phyloP scores from a whole-genome alignment of 257 asterid genomes.

The Eustoma russellianum region DNA sequence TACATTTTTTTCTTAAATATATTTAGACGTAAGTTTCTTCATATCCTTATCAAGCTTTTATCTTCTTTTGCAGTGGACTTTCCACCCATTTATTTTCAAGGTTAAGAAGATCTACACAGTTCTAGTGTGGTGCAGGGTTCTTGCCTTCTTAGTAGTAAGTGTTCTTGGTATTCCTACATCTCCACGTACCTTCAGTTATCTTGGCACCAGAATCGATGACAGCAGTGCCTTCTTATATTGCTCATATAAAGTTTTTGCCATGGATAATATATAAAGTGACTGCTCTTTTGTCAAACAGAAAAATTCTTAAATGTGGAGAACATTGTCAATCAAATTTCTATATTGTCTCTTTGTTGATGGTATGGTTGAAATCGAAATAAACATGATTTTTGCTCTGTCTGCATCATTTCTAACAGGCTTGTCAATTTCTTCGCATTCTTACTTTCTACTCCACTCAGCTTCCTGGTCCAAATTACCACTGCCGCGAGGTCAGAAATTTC shows the following conservation, averaged over 20 bases:
- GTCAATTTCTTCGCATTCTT: slow-evolving; percentile 76
- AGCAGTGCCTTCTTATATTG: too few relatives aligned
- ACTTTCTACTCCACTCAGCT: slow-evolving; percentile 96
- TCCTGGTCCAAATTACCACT: slow-evolving; percentile 96
- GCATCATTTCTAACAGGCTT: slow-evolving; percentile 42
- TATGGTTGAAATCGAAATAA: too few relatives aligned
- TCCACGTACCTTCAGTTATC: too few relatives aligned
- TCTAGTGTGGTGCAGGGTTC: slow-evolving; percentile 90
- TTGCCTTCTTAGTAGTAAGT: slow-evolving; percentile 93
- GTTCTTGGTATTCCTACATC: background rate
- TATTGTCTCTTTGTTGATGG: too few relatives aligned
- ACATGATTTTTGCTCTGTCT: background rate
- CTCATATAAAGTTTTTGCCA: slow-evolving; percentile 1
- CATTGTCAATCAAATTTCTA: too few relatives aligned
- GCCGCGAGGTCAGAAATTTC: slow-evolving; percentile 73
- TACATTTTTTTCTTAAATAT: background rate
- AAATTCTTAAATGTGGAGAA: too few relatives aligned
- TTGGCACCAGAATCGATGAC: too few relatives aligned
- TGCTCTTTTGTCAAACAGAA: too few relatives aligned
- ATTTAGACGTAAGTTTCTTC: background rate
- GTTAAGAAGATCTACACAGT: slow-evolving; percentile 92
- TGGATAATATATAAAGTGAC: too few relatives aligned
- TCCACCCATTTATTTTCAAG: slow-evolving; percentile 89
- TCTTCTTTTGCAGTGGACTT: slow-evolving; percentile 82
- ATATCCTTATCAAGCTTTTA: slow-evolving; percentile 7